Evolutionary conservation across 2,329 filamentous ascomycete genomes (phyloP).

Genomic region (Aspergillus arachidicola): DNA sequence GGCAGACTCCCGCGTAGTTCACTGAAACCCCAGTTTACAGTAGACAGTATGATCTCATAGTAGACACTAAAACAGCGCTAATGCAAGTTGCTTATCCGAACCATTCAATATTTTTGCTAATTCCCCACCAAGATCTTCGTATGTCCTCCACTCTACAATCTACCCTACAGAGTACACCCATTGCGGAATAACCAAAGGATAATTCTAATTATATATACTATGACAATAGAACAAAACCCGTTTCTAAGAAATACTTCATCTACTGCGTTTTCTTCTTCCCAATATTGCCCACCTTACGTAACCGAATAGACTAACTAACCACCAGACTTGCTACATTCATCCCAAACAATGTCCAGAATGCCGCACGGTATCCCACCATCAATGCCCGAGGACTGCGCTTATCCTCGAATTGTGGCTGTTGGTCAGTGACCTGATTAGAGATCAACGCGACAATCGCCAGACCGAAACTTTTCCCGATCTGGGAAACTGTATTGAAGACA

Average conservation of each 20-base stretch:
- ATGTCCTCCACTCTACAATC: no score
- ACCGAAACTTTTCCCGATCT: slow-evolving; percentile 58
- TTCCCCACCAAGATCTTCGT: no score
- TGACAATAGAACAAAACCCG: neutral
- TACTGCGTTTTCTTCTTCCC: slow-evolving; percentile 8
- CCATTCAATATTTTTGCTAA: no score
- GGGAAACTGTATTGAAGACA: slow-evolving; percentile 60
- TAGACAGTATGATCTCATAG: neutral
- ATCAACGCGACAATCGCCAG: slow-evolving; percentile 54
- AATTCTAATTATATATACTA: neutral
- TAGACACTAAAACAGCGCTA: neutral
- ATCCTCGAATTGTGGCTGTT: slow-evolving; percentile 18
- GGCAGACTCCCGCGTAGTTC: neutral
- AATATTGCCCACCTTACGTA: neutral
- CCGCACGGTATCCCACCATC: slow-evolving; percentile 53
- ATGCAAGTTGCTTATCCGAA: neutral
- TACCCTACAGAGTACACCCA: no score
- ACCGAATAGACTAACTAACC: neutral
- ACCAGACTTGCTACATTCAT: neutral
- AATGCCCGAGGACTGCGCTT: slow-evolving; percentile 31
- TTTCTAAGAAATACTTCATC: neutral
- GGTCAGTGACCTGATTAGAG: slow-evolving; percentile 28
- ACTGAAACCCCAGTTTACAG: neutral
- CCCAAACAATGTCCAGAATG: slow-evolving; percentile 46
- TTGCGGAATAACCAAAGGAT: accelerated